Conservation (phyloP, 2,329 filamentous ascomycete genomes). For the Cladophialophora bantiana region DNA sequence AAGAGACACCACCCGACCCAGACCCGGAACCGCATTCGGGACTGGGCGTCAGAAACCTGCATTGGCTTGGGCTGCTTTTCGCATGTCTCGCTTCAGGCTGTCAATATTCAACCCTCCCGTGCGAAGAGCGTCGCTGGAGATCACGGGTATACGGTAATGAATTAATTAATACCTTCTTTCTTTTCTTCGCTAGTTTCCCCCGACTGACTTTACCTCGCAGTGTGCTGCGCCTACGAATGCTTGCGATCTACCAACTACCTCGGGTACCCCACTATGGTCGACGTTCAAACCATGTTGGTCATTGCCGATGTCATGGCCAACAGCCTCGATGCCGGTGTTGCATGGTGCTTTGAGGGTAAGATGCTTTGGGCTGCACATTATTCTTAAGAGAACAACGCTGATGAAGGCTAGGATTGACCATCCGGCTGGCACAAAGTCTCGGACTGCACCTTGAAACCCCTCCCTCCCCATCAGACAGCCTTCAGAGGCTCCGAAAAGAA, state of each 20-base stretch:
- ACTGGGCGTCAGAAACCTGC: constrained; percentile 57
- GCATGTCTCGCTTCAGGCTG: constrained; percentile 67
- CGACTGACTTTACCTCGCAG: constrained; percentile 44
- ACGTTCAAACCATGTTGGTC: constrained; percentile 66
- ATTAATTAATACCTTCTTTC: not conserved
- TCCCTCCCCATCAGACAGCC: not conserved
- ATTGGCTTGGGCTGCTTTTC: constrained; percentile 66
- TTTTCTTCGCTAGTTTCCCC: not conserved
- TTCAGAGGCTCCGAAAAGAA: constrained; percentile 63
- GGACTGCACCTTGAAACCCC: constrained; percentile 41
- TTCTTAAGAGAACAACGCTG: constrained; percentile 26
- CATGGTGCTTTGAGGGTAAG: constrained; percentile 64
- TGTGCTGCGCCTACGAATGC: constrained; percentile 70
- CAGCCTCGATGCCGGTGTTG: constrained; percentile 69
- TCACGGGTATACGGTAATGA: constrained; percentile 66
- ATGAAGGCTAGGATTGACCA: constrained; percentile 40
- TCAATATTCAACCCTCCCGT: constrained; percentile 63
- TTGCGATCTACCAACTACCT: constrained; percentile 68
- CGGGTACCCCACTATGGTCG: constrained; percentile 65
- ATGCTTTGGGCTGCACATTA: constrained; percentile 32
- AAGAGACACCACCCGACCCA: constrained; percentile 51
- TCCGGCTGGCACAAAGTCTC: constrained; percentile 46
- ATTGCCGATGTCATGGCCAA: constrained; percentile 67
- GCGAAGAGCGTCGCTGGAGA: constrained; percentile 66
- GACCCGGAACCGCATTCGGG: constrained; percentile 56